These are phyloP conservation scores for Phytophthora quininea DNA, from an alignment of 352 stramenopile species.

Conservation along the genomic window DNA sequence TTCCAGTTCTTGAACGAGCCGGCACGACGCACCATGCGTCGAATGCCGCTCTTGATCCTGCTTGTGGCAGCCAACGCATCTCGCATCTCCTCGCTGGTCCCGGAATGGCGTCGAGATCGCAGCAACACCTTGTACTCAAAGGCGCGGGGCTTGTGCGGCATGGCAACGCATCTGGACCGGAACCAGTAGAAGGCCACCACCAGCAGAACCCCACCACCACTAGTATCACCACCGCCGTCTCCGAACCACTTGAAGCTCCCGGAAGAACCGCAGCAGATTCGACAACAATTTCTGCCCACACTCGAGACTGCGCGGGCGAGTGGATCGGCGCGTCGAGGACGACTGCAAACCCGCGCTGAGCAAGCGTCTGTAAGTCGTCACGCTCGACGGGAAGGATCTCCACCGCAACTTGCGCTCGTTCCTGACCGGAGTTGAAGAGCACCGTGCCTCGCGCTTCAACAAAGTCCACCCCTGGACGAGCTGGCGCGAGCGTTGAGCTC, in stretches of 20 bases:
- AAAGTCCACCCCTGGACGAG: conserved; percentile 31
- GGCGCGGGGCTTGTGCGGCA: conserved; percentile 17
- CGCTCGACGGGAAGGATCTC: conserved; percentile 28
- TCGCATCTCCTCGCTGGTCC: conserved; percentile 11
- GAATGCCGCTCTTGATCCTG: conserved; percentile 18
- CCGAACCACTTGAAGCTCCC: neutral
- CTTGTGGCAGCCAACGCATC: conserved; percentile 1
- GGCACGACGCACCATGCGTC: conserved; percentile 15
- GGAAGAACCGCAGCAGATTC: conserved; percentile 3
- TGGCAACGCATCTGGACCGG: neutral
- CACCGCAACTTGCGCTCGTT: conserved; percentile 29
- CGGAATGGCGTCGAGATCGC: conserved; percentile 21
- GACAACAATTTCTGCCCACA: conserved; percentile 26
- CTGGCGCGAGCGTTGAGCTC: conserved; percentile 9
- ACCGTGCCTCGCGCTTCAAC: conserved; percentile 27
- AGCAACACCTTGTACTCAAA: conserved; percentile 62
- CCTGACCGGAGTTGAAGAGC: conserved; percentile 26
- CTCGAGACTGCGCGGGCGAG: conserved; percentile 1
- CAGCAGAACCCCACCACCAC: conserved; percentile 10
- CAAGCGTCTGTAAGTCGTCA: neutral
- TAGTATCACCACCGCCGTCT: conserved; percentile 9
- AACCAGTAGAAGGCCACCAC: conserved; percentile 24
- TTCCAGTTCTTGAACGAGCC: conserved; percentile 19
- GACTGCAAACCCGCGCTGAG: conserved; percentile 25
- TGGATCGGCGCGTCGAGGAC: conserved; percentile 15